These are phyloP conservation scores for Dicorynia guianensis DNA, from an alignment of 306 rosid species.

Conservation along the genomic window DNA sequence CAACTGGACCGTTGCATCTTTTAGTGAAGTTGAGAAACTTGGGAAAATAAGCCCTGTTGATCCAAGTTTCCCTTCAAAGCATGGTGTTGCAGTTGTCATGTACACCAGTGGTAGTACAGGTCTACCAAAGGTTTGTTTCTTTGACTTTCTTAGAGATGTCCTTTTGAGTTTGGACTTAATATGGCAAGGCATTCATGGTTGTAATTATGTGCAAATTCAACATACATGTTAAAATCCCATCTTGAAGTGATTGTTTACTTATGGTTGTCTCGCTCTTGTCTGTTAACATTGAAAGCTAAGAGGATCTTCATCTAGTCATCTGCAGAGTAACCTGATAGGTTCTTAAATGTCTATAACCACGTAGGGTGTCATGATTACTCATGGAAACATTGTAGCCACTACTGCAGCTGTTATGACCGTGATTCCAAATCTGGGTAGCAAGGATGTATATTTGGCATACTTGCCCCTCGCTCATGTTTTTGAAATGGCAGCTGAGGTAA, in stretches of 20 bases:
- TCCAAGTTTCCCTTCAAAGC: slow-evolving; percentile 80
- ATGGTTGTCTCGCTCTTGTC: neutral
- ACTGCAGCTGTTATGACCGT: slow-evolving; percentile 78
- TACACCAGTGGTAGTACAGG: slow-evolving; percentile 98
- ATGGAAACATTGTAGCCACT: slow-evolving; percentile 88
- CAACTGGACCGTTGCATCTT: slow-evolving; percentile 62
- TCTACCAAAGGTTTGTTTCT: slow-evolving; percentile 81
- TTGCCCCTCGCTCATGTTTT: slow-evolving; percentile 96
- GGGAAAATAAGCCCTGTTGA: slow-evolving; percentile 64
- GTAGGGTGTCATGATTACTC: slow-evolving; percentile 96
- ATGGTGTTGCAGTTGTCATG: slow-evolving; percentile 78
- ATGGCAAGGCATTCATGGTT: neutral
- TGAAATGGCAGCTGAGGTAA: slow-evolving; percentile 95
- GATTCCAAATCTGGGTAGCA: slow-evolving; percentile 64
- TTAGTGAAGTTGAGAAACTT: slow-evolving; percentile 79
- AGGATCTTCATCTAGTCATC: slow-evolving; percentile 3
- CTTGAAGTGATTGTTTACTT: slow-evolving; percentile 8
- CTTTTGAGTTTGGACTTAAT: neutral
- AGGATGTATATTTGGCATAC: slow-evolving; percentile 89
- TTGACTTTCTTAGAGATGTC: neutral
- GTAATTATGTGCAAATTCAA: slow-evolving; percentile 4
- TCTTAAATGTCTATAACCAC: slow-evolving; percentile 22
- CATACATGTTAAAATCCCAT: neutral
- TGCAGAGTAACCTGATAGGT: slow-evolving; percentile 20
- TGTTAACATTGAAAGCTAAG: slow-evolving; percentile 18